Evolutionary conservation across 805 yeast genomes (phyloP), one percentile per base, ranked within the genome.

Genomic region (Groenewaldozyma tartarivorans): DNA sequence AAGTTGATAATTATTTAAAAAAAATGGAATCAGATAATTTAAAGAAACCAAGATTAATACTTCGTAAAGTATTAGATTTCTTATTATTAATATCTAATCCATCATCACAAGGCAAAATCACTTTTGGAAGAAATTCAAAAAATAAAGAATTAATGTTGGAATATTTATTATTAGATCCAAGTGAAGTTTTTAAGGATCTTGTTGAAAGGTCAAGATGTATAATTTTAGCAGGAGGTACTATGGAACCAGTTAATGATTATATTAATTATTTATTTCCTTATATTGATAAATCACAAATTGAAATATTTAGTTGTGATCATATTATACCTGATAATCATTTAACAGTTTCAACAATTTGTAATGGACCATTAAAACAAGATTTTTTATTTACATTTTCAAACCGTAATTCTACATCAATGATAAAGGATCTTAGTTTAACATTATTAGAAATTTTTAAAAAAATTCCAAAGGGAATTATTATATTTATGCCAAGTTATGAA

Each of bases 141-240:
- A 20, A 35, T 15, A 41, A 50, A 0, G 51, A 48, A 4, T 46
- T 57, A 0, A 52, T 64, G 2, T 50, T 88, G 39, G 75, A 77
- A 43, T 88, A 87, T 53, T 71, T 85, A 68, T 63, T 86, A 5
- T 63, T 88, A 5, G 95, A 87, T 53, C 94, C 96, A 2, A 76
- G 85, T 41, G 74, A 73, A 36, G 66, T 74, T 2, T 85, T 88
- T 54, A 65, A 68, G 40, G 79, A 77, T 2, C 66, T 90, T 2
- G 74, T 84, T 0, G 75, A 75, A 2, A 71, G 75, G 11, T 68
- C 86, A 0, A 69, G 69, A 48, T 79, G 88, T 57, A 81, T 88
- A 0, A 65, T 90, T 1, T 56, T 88, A 2, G 92, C 95, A 1
- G 97, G 97, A 27, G 97, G 97, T 11, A 88, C 97, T 0, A 85